Percentiles rank a stretch among this genome's conserved stretches.
Conservation (phyloP, 495 filamentous ascomycete species). For the Penicillium paxilli region DNA sequence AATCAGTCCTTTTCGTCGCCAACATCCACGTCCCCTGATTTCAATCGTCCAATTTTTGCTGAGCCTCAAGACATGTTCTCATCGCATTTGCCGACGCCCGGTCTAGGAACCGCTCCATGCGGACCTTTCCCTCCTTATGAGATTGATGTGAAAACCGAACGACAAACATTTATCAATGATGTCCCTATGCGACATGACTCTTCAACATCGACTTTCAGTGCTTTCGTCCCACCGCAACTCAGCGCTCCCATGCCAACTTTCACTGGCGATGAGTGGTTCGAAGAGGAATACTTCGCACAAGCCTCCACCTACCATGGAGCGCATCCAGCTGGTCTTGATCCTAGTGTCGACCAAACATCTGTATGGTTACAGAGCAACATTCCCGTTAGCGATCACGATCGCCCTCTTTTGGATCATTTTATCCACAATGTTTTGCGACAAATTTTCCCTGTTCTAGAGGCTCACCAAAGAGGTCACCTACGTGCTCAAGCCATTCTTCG, state of each 20-base stretch:
- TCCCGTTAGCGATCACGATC: slow-evolving; percentile 86
- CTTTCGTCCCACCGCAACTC: slow-evolving; percentile 73
- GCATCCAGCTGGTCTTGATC: slow-evolving; percentile 4
- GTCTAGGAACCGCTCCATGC: background rate
- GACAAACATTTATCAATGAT: slow-evolving; percentile 92
- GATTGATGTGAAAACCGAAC: slow-evolving; percentile 92
- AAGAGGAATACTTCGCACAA: slow-evolving; percentile 65
- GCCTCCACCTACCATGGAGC: background rate
- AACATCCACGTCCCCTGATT: slow-evolving; percentile 61
- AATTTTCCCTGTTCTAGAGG: slow-evolving; percentile 89
- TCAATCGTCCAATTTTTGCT: too few species aligned
- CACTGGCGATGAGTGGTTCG: slow-evolving; percentile 72
- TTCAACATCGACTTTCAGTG: slow-evolving; percentile 83
- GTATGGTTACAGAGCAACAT: slow-evolving; percentile 52
- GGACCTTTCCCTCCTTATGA: slow-evolving; percentile 68
- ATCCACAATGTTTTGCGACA: slow-evolving; percentile 81
- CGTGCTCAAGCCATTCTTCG: slow-evolving; percentile 79
- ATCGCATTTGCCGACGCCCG: slow-evolving; percentile 33
- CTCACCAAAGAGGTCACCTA: slow-evolving; percentile 77
- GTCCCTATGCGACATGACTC: slow-evolving; percentile 81
- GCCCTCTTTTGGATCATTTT: slow-evolving; percentile 87
- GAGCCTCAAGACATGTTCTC: too few species aligned
- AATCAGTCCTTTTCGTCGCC: too few species aligned
- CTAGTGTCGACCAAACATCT: slow-evolving; percentile 20
- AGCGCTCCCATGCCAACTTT: slow-evolving; percentile 65